Conservation (phyloP, 768 basidiomycete species). For the Thelephora ganbajun region DNA sequence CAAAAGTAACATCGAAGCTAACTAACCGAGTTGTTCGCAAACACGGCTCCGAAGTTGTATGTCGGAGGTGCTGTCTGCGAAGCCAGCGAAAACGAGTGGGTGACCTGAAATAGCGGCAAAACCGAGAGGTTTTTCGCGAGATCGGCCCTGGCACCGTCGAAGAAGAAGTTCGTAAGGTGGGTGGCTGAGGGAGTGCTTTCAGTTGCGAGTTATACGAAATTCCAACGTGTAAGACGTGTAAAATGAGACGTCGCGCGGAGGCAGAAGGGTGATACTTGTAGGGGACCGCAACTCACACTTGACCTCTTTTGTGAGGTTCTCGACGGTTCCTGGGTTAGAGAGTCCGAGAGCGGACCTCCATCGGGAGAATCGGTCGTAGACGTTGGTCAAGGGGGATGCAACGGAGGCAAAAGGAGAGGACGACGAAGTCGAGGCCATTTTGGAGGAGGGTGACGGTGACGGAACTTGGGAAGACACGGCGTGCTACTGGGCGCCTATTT, state of each 20-base stretch:
- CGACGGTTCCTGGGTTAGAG: constrained; percentile 84
- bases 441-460: constrained; percentile 6
- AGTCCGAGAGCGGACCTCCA: constrained; percentile 77
- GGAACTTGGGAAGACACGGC: neutral
- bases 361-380: constrained; percentile 59
- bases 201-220: too few relatives aligned
- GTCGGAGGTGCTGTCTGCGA: constrained; percentile 73
- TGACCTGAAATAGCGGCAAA: constrained; percentile 96
- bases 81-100: constrained; percentile 88
- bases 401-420: constrained; percentile 6
- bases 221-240: too few relatives aligned
- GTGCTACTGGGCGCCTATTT: too few relatives aligned
- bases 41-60: constrained; percentile 92
- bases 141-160: constrained; percentile 96
- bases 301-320: constrained; percentile 88
- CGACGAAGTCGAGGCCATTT: constrained; percentile 6
- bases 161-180: constrained; percentile 86
- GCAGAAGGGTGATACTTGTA: neutral
- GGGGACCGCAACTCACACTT: constrained; percentile 41
- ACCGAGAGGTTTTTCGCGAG: constrained; percentile 85
- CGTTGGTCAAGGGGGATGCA: constrained; percentile 43
- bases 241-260: constrained; percentile 1
- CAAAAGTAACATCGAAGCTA: constrained; percentile 5
- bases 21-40: constrained; percentile 67
- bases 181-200: constrained; percentile 41